Conservation (phyloP, 2,329 filamentous ascomycete genomes). For the Venturia pyrina region DNA sequence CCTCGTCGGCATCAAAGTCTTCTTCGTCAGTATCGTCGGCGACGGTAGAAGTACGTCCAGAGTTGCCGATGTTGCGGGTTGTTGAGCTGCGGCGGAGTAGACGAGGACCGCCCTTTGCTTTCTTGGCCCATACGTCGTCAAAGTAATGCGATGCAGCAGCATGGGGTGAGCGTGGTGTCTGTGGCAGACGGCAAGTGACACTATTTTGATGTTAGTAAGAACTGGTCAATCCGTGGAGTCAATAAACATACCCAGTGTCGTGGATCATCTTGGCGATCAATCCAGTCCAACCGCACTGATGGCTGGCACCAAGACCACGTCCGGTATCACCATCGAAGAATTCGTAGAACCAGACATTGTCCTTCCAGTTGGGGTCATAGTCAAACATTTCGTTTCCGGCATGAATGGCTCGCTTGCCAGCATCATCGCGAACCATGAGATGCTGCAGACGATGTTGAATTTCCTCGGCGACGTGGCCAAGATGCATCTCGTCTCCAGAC, state of each 20-base stretch:
- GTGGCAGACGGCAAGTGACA: conserved; percentile 79
- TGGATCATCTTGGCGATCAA: conserved; percentile 95
- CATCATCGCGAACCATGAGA: conserved; percentile 73
- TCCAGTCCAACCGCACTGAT: conserved; percentile 96
- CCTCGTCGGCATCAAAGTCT: conserved; percentile 18
- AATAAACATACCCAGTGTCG: conserved; percentile 70
- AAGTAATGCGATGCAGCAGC: conserved; percentile 87
- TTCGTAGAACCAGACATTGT: conserved; percentile 91
- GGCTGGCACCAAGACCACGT: conserved; percentile 79
- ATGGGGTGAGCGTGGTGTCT: conserved; percentile 82
- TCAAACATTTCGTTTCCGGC: conserved; percentile 75
- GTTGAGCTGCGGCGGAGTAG: conserved; percentile 69
- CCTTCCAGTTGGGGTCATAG: conserved; percentile 87
- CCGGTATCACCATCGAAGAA: conserved; percentile 93
- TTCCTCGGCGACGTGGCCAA: conserved; percentile 89
- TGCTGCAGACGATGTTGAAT: conserved; percentile 91
- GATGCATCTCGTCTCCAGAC: conserved; percentile 89
- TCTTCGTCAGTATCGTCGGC: conserved; percentile 18
- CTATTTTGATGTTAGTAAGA: conserved; percentile 41
- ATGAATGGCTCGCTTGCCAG: conserved; percentile 83
- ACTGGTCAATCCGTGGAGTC: background rate
- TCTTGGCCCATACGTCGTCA: conserved; percentile 70
- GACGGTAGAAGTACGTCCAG: conserved; percentile 53
- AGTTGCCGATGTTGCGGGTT: conserved; percentile 69
- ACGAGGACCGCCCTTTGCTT: conserved; percentile 34